These are phyloP conservation scores for Jamesozyma gamospora DNA, from an alignment of 805 yeast species.

Conservation along the genomic window DNA sequence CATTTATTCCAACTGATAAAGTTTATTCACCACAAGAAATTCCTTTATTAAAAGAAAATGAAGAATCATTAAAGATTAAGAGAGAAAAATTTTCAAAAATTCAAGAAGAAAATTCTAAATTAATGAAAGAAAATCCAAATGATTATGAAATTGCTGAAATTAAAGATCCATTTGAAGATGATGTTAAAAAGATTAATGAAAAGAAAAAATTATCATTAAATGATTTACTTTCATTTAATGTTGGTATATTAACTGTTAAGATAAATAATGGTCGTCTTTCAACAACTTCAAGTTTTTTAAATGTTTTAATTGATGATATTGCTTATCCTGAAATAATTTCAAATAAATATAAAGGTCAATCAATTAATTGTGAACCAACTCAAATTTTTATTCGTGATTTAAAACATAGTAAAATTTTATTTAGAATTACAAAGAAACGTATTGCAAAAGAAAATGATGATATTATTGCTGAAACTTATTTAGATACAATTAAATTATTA, in stretches of 20 bases:
- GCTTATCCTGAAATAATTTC: slow-evolving; percentile 49
- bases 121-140: slow-evolving; percentile 46
- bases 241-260: slow-evolving; percentile 55
- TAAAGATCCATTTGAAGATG: slow-evolving; percentile 34
- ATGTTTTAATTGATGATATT: slow-evolving; percentile 55
- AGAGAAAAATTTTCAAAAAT: slow-evolving; percentile 33
- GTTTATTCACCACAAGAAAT: slow-evolving; percentile 52
- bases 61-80: slow-evolving; percentile 32
- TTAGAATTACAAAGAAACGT: slow-evolving; percentile 48
- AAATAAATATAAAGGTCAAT: slow-evolving; percentile 38
- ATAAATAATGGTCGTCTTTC: slow-evolving; percentile 40
- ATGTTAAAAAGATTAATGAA: slow-evolving; percentile 18
- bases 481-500: slow-evolving; percentile 46
- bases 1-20: slow-evolving; percentile 58
- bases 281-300: slow-evolving; percentile 42
- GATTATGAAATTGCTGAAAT: slow-evolving; percentile 55
- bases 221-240: slow-evolving; percentile 40
- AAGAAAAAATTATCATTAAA: slow-evolving; percentile 43
- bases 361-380: slow-evolving; percentile 40
- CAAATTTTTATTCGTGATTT: slow-evolving; percentile 63
- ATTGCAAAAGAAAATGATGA: slow-evolving; percentile 40
- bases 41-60: slow-evolving; percentile 36
- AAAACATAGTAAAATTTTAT: slow-evolving; percentile 44
- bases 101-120: slow-evolving; percentile 40
- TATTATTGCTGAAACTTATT: slow-evolving; percentile 40